Conservation (phyloP, 2,329 filamentous ascomycete genomes). For the Clarireedia hainanense region DNA sequence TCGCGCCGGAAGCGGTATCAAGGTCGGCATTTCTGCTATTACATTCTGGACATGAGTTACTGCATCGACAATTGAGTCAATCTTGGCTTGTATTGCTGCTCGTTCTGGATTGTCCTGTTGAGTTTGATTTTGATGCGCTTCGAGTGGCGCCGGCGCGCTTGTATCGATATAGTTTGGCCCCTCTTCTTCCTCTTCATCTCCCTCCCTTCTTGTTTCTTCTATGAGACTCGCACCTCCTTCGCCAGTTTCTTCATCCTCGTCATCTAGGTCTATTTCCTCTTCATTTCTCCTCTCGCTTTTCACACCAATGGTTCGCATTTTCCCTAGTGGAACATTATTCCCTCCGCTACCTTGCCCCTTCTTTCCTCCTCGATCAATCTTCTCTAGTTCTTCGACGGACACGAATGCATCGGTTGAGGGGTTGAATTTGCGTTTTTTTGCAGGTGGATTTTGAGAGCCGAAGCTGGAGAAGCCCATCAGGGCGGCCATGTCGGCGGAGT, state of each 20-base stretch:
- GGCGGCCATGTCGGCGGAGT: constrained; percentile 33
- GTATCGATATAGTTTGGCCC: constrained; percentile 21
- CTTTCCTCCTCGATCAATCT: constrained; percentile 27
- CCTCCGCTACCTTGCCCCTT: constrained; percentile 29
- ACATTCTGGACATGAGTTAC: not conserved
- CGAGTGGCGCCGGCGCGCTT: constrained; percentile 28
- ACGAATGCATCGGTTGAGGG: constrained; percentile 44
- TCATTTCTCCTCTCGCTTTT: constrained; percentile 12
- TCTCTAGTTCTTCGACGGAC: constrained; percentile 28
- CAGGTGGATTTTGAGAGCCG: constrained; percentile 42
- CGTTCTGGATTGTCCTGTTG: constrained; percentile 10
- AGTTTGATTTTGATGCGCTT: no score
- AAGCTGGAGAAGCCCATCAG: constrained; percentile 71
- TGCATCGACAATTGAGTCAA: constrained; percentile 22
- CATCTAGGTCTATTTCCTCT: constrained; percentile 21
- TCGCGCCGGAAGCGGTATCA: no score
- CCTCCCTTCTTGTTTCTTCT: constrained; percentile 24
- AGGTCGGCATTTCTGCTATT: not conserved
- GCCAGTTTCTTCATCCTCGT: constrained; percentile 11
- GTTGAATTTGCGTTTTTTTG: constrained; percentile 63
- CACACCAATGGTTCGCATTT: constrained; percentile 19
- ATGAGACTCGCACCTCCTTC: not conserved
- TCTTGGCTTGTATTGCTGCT: constrained; percentile 20
- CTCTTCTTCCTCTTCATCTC: constrained; percentile 5
- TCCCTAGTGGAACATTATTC: constrained; percentile 26